Base-by-base conservation (phyloP, 2,329 filamentous ascomycete genomes). In the Curvularia eragrostidis region DNA sequence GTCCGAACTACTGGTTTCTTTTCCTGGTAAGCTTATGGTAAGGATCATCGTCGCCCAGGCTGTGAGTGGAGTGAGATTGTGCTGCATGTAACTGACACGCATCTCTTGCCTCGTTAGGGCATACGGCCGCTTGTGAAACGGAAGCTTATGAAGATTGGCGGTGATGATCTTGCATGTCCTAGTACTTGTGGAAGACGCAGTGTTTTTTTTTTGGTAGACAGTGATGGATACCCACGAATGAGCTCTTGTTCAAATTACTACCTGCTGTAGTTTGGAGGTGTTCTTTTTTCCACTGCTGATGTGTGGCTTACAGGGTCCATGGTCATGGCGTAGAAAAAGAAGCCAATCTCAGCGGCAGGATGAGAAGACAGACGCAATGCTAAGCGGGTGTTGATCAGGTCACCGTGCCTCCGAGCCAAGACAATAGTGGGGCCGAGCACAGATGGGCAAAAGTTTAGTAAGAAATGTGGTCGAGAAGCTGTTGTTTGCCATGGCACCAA, bases 11-110 rank as follows among this genome's bases (percentile, higher is more conserved):
- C 36, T 42, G 38, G 52, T 28, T 42, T 38, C 36, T 42, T 34
- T 39, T 36, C 26, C 38, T 15, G 44, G 15, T 36, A 41, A 44
- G 52, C 39, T 38, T 44, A 43, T 56, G 54, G 38, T 52, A 59
- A 50, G 46, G 54, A 57, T 63, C 54, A 62, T 52, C 54, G 41
- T 30, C 48, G 61, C 57, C 61, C 57, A 63, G 63, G 38, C 55
- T 52, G 52, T 50, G 32, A 51, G 56, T 53, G 56, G 52, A 48
- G 48, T 47, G 23, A 34, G 38, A 36, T 50, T 42, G 39, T 39
- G 42, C 41, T 51, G 47, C 50, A 47, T 50, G 30, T 51, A 50
- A 34, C 32, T 54, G n/a, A 51, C 32, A 19, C 51, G 23, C 18
- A 43, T 53, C 32, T 28, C 24, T 51, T 52, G 19, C 56, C 56